A percentile compares a stretch with the other conserved stretches of the same genome.
phyloP scores from a whole-genome alignment of 2,329 filamentous ascomycete genomes.

The Cladosporium oxysporum region DNA sequence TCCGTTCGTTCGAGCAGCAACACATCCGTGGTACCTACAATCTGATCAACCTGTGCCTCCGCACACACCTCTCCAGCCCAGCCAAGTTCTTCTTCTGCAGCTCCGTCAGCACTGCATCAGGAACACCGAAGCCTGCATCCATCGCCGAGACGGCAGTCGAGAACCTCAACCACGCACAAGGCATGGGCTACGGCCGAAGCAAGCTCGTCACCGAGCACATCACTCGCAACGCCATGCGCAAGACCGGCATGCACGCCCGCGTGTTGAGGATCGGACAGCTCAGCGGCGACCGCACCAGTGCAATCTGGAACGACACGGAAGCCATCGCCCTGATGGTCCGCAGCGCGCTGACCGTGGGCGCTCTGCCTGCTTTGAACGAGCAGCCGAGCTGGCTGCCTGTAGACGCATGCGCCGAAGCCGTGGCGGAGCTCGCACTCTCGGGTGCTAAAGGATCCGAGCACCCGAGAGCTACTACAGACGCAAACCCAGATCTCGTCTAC shows the following conservation, averaged over 20 bases:
- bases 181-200: conserved; percentile 29
- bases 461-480: neutral
- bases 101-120: conserved; percentile 45
- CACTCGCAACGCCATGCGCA: conserved; percentile 21
- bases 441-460: conserved; percentile 2
- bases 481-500: conserved; percentile 27
- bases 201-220: conserved; percentile 29
- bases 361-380: conserved; percentile 48
- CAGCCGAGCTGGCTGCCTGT: conserved; percentile 37
- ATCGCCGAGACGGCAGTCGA: conserved; percentile 23
- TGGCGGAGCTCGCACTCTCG: conserved; percentile 17
- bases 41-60: conserved; percentile 45
- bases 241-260: conserved; percentile 28
- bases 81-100: conserved; percentile 55
- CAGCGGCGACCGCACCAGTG: conserved; percentile 49
- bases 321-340: conserved; percentile 53
- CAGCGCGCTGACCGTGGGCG: conserved; percentile 47
- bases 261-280: conserved; percentile 45
- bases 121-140: conserved; percentile 32
- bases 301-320: conserved; percentile 53
- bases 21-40: conserved; percentile 49
- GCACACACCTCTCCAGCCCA: conserved; percentile 33
- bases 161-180: conserved; percentile 26
- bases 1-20: conserved; percentile 53
- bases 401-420: conserved; percentile 32